These are phyloP conservation scores for Phytophthora sp. DNA, from an alignment of 352 stramenopile species.

Conservation along the genomic window DNA sequence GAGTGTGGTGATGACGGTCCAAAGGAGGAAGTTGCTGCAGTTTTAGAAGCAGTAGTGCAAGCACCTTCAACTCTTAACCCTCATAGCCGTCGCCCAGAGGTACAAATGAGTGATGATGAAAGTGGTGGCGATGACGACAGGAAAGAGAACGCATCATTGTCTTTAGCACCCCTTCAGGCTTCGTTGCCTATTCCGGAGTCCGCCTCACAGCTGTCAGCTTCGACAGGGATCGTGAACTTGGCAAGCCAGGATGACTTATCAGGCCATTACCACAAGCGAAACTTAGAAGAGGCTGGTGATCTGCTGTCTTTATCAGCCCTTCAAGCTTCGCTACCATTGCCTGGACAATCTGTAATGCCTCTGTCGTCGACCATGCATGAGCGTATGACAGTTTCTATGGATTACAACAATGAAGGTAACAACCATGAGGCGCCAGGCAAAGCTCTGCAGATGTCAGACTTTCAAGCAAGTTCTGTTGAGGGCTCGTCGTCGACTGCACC, in stretches of 20 bases:
- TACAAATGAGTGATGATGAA: constrained; percentile 39
- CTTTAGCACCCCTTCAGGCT: constrained; percentile 15
- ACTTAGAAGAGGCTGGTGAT: constrained; percentile 6
- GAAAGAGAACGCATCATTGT: not conserved
- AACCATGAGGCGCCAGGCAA: not conserved
- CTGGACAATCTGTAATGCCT: not conserved
- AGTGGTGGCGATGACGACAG: constrained; percentile 8
- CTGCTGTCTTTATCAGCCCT: constrained; percentile 23
- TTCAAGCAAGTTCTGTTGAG: too few species aligned
- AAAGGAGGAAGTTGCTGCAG: not conserved
- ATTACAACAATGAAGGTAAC: constrained; percentile 5
- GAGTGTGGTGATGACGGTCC: not conserved
- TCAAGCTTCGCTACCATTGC: constrained; percentile 27
- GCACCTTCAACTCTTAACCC: not conserved
- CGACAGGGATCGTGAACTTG: not conserved
- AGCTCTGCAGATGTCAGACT: constrained; percentile 21
- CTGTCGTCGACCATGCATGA: not conserved
- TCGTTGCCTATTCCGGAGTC: constrained; percentile 13
- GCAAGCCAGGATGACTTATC: not conserved
- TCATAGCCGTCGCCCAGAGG: constrained; percentile 4
- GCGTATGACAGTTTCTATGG: not conserved
- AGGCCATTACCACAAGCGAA: constrained; percentile 24
- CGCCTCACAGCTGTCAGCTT: not conserved
- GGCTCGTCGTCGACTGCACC: not conserved
- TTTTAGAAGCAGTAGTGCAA: not conserved